Base-by-base conservation (phyloP, 371 early-diverging fungal species). In the Lichtheimia hyalospora region DNA sequence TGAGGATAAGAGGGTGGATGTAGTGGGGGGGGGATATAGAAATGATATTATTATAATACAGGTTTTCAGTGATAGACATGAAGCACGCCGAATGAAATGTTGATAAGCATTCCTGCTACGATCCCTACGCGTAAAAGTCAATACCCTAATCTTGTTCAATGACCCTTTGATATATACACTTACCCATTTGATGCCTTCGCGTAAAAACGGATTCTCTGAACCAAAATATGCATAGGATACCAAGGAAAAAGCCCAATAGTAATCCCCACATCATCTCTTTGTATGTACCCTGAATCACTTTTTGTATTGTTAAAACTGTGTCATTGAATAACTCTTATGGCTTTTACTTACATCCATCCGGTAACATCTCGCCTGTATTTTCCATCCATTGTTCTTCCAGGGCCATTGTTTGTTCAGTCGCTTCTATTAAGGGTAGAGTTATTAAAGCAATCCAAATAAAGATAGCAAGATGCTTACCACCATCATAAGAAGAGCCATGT, bases 321-420 rank as follows among this genome's bases (percentile, higher is more conserved):
- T 56, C 23, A 8, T 44, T 42, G 40, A 39, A 14, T 46, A 14
- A 0, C n/a, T 8, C 46, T 50, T 5, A 24, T 8, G 67, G 28
- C 5, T 5, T 62, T 42, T 48, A 52, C 65, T 71, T 67, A 85
- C 81, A 70, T 58, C 83, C 86, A 54, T 85, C 84, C 3, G 84
- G 83, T 53, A 84, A 68, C 12, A 81, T 81, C 27, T 81, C 81
- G 14, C 74, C 76, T 3, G 82, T 76, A 62, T 82, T 83, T 27
- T 90, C 90, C 66, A 87, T 88, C 89, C 90, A 90, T 49, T 84
- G 87, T 51, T 90, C 89, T 52, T 90, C 89, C 5, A 83, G 54
- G 23, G 74, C 77, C 58, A 74, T 68, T 40, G 77, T 81, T 60
- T 77, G 74, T 48, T 67, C 82, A 27, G 60, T 63, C 6, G 62